Base-by-base conservation (phyloP, 164 flowering plant species). In the Malania oleifera region DNA sequence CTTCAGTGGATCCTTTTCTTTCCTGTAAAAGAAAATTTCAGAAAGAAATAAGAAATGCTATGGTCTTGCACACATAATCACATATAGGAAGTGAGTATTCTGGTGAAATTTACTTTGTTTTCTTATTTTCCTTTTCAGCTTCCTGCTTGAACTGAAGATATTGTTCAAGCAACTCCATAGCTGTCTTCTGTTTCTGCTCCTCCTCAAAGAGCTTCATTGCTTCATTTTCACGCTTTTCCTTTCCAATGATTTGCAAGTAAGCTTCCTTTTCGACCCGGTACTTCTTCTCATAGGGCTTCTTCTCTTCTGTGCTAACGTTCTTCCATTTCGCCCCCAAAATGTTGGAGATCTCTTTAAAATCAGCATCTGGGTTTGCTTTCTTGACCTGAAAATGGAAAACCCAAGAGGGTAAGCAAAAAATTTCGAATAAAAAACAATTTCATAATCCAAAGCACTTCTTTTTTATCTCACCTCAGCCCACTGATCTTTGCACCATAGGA, bases 131-230 rank as follows among this genome's bases (percentile, higher is more conserved):
- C 23, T 74, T 78, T 24, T 82, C 88, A 0, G 81, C 74, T 52
- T 80, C 96, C 57, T 87, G 81, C 67, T 73, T 80, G 75, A 87
- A 93, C 64, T 80, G 88, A 5, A 87, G 70, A 66, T 87, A 93
- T 64, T 93, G 96, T 18, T 89, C 91, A 57, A 89, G 86, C 73
- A 93, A 70, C 59, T 87, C 96, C 88, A 89, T 86, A 10, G 98
- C 98, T 0, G 81, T 84, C 66, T 83, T 93, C 74, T 93, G 98
- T 17, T 89, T 93, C 61, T 87, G 90, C 65, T 87, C 96, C 13
- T 87, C 95, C 23, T 87, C 91, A 55, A 85, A 72, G 0, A 93
- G 82, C 71, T 74, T 86, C 91, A 93, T 78, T 1, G 98, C 97
- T 62, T 89, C 98, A 22, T 62, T 77, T 68, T 93, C 95, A 1